Percentiles rank a stretch among this genome's conserved stretches.
These are phyloP conservation scores for Rubia yunnanensis DNA, from an alignment of 257 asterid species.

Conservation along the genomic window DNA sequence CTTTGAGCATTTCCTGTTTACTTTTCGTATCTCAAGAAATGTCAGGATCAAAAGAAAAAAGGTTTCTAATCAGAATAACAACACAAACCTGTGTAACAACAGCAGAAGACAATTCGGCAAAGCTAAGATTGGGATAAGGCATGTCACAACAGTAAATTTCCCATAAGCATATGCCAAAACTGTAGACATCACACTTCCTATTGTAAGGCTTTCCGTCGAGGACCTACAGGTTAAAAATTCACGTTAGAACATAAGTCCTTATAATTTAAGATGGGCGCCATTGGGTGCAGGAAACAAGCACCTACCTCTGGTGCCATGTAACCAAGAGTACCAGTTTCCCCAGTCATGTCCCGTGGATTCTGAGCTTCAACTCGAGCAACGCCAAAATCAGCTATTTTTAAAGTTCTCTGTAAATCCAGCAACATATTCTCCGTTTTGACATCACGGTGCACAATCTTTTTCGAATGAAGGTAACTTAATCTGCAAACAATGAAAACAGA, in stretches of 20 bases:
- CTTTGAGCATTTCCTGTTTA: neutral
- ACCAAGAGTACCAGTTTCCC: slow-evolving; percentile 57
- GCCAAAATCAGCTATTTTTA: slow-evolving; percentile 56
- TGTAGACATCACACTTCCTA: slow-evolving; percentile 50
- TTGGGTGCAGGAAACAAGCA: neutral
- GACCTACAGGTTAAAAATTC: slow-evolving; percentile 24
- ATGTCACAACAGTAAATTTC: slow-evolving; percentile 50
- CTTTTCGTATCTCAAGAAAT: neutral
- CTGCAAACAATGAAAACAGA: slow-evolving; percentile 23
- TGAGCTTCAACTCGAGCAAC: slow-evolving; percentile 64
- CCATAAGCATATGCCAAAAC: slow-evolving; percentile 56
- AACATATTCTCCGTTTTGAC: slow-evolving; percentile 55
- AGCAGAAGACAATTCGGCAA: slow-evolving; percentile 47
- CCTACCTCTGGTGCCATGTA: slow-evolving; percentile 64
- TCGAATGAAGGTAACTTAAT: slow-evolving; percentile 50
- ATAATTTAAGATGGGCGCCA: neutral
- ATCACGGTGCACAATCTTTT: slow-evolving; percentile 50
- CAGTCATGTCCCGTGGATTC: slow-evolving; percentile 60
- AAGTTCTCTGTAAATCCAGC: slow-evolving; percentile 24
- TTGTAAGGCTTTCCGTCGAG: slow-evolving; percentile 59
- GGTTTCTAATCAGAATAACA: neutral
- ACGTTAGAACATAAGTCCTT: neutral
- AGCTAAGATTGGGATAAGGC: slow-evolving; percentile 48
- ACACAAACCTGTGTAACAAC: slow-evolving; percentile 42
- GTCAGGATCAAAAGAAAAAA: neutral